These are phyloP conservation scores for Trichoderma semiorbis DNA, from an alignment of 2,329 filamentous ascomycete species.

Conservation along the genomic window DNA sequence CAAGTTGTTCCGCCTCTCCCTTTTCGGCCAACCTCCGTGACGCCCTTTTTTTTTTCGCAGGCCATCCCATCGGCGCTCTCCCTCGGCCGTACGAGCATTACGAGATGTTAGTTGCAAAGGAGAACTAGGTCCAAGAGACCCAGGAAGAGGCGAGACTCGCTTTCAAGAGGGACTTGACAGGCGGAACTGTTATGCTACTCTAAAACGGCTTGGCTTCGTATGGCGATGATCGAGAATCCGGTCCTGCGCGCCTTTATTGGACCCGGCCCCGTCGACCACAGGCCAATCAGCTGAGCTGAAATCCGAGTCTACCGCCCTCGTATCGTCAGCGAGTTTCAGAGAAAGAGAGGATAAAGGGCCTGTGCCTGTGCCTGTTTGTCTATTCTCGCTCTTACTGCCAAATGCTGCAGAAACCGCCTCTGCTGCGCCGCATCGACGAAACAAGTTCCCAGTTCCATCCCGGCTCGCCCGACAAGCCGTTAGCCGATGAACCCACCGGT, in stretches of 20 bases:
- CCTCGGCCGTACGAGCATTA: background rate
- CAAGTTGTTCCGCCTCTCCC: background rate
- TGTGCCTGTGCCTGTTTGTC: background rate
- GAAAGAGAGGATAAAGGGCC: background rate
- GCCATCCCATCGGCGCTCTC: background rate
- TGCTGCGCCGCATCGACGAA: constrained; percentile 9
- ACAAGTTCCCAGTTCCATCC: background rate
- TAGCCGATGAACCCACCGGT: background rate
- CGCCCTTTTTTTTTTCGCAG: background rate
- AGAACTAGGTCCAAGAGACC: background rate
- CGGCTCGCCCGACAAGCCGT: background rate
- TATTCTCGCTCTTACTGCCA: background rate
- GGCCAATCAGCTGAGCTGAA: background rate
- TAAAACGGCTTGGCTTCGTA: background rate
- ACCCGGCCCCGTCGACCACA: background rate
- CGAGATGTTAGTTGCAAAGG: background rate
- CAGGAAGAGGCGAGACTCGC: background rate
- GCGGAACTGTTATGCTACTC: background rate
- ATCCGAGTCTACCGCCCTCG: background rate
- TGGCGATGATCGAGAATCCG: background rate
- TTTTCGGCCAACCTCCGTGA: constrained; percentile 12
- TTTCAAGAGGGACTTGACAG: background rate
- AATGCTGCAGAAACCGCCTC: background rate
- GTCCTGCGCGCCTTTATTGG: background rate
- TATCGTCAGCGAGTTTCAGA: background rate